Conservation (phyloP, 495 filamentous ascomycete genomes). For the Lasiosphaeria ovina region DNA sequence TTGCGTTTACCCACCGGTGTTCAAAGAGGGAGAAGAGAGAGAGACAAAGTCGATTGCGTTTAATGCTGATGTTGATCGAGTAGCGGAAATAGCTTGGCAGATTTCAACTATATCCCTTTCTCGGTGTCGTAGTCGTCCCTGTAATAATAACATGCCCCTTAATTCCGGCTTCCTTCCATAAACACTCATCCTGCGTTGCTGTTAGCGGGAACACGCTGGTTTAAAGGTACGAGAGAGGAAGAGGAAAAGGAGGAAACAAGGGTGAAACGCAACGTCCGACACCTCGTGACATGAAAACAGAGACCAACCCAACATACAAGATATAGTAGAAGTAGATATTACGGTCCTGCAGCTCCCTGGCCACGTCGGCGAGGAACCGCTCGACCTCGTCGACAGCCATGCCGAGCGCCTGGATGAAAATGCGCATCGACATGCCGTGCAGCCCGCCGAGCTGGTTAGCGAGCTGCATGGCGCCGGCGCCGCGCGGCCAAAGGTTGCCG, state of each 20-base stretch:
- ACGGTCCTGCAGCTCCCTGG: conserved; percentile 32
- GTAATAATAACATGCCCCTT: too few species aligned
- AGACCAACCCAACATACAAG: background rate
- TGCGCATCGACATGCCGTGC: conserved; percentile 42
- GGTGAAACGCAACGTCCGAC: background rate
- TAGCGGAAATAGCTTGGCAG: too few species aligned
- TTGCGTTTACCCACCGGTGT: too few species aligned
- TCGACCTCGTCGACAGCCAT: conserved; percentile 32
- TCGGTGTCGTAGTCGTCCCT: too few species aligned
- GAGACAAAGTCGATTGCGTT: too few species aligned
- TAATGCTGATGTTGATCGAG: too few species aligned
- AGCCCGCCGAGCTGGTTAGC: conserved; percentile 37
- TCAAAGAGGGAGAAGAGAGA: too few species aligned
- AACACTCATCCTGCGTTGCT: background rate
- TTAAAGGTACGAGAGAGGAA: background rate
- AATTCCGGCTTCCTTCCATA: background rate
- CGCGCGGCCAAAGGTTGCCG: conserved; percentile 43
- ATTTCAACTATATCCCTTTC: too few species aligned
- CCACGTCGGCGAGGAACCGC: conserved; percentile 22
- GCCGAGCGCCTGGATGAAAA: conserved; percentile 23
- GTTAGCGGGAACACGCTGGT: background rate
- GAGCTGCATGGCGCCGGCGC: conserved; percentile 34
- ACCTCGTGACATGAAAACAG: background rate
- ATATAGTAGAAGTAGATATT: conserved; percentile 20
- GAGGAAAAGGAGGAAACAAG: background rate